These are phyloP conservation scores for Ceriops zippeliana DNA, from an alignment of 345 rosid species.

Conservation along the genomic window DNA sequence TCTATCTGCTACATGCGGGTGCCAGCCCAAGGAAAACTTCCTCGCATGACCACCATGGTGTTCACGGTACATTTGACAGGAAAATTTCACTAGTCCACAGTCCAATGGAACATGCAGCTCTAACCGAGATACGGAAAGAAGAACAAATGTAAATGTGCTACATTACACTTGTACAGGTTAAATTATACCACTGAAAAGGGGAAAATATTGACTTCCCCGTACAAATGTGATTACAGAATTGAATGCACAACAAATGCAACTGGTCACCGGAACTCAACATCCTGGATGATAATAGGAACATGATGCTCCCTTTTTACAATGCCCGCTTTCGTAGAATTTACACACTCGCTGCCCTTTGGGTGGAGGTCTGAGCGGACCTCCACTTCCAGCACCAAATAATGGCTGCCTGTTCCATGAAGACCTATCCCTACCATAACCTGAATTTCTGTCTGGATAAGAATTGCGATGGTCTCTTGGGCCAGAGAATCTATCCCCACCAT, in stretches of 20 bases:
- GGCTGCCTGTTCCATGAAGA: conserved; percentile 41
- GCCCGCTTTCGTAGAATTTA: conserved; percentile 69
- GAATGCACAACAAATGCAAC: conserved; percentile 20
- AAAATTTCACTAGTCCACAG: too few relatives aligned
- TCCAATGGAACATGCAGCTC: conserved; percentile 13
- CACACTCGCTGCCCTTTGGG: conserved; percentile 73
- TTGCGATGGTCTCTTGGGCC: conserved; percentile 49
- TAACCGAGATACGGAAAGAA: conserved; percentile 6
- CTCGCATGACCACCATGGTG: too few relatives aligned
- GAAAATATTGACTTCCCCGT: conserved; percentile 12
- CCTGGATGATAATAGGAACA: conserved; percentile 76
- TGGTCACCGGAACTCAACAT: conserved; percentile 19
- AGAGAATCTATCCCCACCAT: conserved; percentile 38
- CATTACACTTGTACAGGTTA: conserved; percentile 24
- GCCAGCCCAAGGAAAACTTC: neutral
- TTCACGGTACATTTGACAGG: too few relatives aligned
- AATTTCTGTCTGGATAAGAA: conserved; percentile 43
- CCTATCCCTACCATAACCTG: conserved; percentile 51
- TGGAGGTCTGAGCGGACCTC: conserved; percentile 44
- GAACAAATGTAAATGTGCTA: conserved; percentile 15
- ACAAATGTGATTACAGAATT: conserved; percentile 28
- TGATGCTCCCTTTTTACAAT: conserved; percentile 73
- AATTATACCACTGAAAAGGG: conserved; percentile 17
- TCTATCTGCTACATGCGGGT: neutral
- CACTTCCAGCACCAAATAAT: conserved; percentile 35